These are phyloP conservation scores for Hibiscus trionum DNA, from an alignment of 345 rosid species.

Conservation along the genomic window DNA sequence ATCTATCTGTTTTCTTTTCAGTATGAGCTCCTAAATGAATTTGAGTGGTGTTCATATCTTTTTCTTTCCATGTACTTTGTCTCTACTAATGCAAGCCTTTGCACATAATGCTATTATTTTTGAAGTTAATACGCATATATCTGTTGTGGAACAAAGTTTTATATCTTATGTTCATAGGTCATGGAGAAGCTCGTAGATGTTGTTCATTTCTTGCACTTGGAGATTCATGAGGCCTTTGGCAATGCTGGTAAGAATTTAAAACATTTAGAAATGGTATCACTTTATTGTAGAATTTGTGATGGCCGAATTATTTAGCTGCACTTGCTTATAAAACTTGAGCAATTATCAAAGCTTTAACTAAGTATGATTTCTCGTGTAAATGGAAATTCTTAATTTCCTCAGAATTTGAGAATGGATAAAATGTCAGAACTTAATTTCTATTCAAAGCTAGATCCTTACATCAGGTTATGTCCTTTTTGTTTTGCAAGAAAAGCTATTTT, in stretches of 20 bases:
- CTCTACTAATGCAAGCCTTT: neutral
- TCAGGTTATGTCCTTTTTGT: neutral
- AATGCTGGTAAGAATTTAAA: conserved; percentile 52
- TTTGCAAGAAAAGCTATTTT: neutral
- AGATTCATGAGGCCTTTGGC: conserved; percentile 86
- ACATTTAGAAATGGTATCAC: neutral
- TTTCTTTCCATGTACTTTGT: neutral
- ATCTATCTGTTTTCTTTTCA: neutral
- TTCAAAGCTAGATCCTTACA: neutral
- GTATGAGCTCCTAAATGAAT: neutral
- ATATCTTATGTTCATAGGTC: conserved; percentile 42
- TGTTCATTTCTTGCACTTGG: conserved; percentile 89
- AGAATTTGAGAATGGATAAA: neutral
- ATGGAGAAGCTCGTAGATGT: conserved; percentile 95
- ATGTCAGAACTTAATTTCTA: neutral
- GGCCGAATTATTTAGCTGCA: neutral
- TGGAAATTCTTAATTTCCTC: neutral
- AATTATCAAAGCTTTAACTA: neutral
- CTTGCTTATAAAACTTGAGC: neutral
- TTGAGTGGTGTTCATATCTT: neutral
- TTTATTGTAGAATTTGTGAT: neutral
- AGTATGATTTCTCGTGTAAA: neutral
- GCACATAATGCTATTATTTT: neutral
- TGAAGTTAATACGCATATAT: neutral
- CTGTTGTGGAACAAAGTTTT: neutral